Evolutionary conservation across 495 filamentous ascomycete species (phyloP).

Genomic region (Annulohypoxylon moriforme): DNA sequence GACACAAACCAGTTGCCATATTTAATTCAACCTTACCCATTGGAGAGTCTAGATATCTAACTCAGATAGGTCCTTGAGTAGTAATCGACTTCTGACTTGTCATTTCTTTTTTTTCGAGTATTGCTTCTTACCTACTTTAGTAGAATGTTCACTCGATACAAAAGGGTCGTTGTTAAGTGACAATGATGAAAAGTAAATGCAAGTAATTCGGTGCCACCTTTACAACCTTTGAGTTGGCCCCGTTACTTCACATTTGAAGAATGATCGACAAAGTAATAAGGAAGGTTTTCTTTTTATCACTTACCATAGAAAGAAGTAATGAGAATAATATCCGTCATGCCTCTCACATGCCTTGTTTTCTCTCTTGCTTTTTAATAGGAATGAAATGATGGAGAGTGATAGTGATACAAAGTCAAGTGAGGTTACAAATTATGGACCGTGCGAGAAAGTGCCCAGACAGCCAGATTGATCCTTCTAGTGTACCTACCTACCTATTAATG

Average conservation of each 20-base stretch:
- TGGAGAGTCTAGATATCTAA: slow-evolving; percentile 15
- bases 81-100: slow-evolving; percentile 30
- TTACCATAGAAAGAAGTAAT: slow-evolving; percentile 8
- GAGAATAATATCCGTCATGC: slow-evolving; percentile 29
- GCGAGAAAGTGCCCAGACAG: slow-evolving; percentile 27
- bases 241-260: slow-evolving; percentile 6
- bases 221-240: slow-evolving; percentile 1
- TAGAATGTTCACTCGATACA: slow-evolving; percentile 30
- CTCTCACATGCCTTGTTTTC: neutral
- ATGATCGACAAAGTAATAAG: slow-evolving; percentile 15
- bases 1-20: neutral
- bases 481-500: neutral
- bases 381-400: slow-evolving; percentile 5
- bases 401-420: slow-evolving; percentile 17
- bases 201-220: slow-evolving; percentile 28
- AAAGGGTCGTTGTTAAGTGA: slow-evolving; percentile 1
- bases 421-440: slow-evolving; percentile 32
- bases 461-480: slow-evolving; percentile 8
- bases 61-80: neutral
- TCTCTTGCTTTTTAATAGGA: slow-evolving; percentile 8
- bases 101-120: slow-evolving; percentile 31
- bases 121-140: neutral
- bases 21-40: slow-evolving; percentile 7
- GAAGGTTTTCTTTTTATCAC: neutral
- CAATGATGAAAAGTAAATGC: slow-evolving; percentile 25